Percentiles rank a stretch among this genome's conserved stretches.
These are phyloP conservation scores for Botryotinia globosa DNA, from an alignment of 2,329 filamentous ascomycete genomes.

Conservation along the genomic window DNA sequence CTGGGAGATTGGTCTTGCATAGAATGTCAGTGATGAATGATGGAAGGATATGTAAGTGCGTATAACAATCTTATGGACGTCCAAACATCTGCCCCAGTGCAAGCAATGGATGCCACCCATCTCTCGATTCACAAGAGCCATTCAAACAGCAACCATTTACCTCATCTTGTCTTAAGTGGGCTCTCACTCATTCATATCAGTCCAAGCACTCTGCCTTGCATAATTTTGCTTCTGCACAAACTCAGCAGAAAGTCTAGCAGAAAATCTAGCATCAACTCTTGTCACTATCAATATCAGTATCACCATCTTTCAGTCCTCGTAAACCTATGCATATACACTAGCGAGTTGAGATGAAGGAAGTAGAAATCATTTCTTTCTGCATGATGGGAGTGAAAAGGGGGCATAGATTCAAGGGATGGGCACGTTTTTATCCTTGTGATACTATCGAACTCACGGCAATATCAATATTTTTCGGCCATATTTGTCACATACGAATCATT, in stretches of 20 bases:
- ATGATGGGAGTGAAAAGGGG: neutral
- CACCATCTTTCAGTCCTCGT: neutral
- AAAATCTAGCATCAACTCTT: neutral
- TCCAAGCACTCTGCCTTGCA: neutral
- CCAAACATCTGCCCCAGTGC: neutral
- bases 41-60: neutral
- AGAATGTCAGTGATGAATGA: neutral
- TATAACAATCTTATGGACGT: neutral
- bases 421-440: neutral
- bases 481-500: neutral
- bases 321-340: neutral
- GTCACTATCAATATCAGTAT: neutral
- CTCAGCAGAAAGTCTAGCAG: neutral
- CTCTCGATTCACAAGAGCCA: neutral
- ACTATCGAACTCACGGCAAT: neutral
- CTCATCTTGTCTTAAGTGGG: neutral
- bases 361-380: neutral
- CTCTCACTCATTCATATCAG: neutral
- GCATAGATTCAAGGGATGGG: neutral
- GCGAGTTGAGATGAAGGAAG: neutral
- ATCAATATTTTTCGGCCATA: neutral
- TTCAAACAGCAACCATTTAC: neutral
- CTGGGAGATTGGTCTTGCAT: neutral
- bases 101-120: neutral
- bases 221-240: neutral